Conservation (phyloP, 441 rosid genomes). For the Hura crepitans region DNA sequence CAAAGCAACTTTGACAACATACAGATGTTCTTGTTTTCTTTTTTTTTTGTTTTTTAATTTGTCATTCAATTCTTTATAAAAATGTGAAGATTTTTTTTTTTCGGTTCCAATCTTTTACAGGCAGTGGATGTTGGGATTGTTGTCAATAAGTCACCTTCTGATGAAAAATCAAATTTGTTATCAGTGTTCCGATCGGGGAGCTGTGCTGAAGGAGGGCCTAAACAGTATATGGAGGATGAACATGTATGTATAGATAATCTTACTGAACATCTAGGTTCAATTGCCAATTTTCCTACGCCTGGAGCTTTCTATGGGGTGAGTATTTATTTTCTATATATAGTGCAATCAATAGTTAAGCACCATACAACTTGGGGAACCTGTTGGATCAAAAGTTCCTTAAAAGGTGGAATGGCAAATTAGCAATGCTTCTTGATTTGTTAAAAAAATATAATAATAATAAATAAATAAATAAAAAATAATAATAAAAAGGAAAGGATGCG, state of each 20-base stretch:
- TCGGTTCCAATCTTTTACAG: conserved; percentile 39
- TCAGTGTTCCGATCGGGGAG: conserved; percentile 83
- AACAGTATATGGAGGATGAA: conserved; percentile 88
- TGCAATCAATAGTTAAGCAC: background rate
- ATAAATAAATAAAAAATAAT: too few relatives aligned
- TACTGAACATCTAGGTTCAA: conserved; percentile 45
- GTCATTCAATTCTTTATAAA: background rate
- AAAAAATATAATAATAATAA: too few relatives aligned
- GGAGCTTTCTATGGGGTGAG: conserved; percentile 94
- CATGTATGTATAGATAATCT: conserved; percentile 86
- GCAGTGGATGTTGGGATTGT: conserved; percentile 55
- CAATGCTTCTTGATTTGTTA: too few relatives aligned
- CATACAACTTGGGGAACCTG: background rate
- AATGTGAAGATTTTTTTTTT: conserved; percentile 13
- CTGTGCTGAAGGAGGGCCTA: conserved; percentile 89
- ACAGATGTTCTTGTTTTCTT: background rate
- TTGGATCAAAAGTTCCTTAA: background rate
- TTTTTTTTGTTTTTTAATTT: background rate
- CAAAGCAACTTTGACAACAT: background rate
- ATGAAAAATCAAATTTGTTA: conserved; percentile 48
- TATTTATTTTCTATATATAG: conserved; percentile 1
- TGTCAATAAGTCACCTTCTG: conserved; percentile 47
- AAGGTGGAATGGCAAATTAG: background rate
- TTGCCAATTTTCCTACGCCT: conserved; percentile 45
- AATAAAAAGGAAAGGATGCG: too few relatives aligned